These are phyloP conservation scores for Pezicula carpinea DNA, from an alignment of 2,329 filamentous ascomycete genomes.

Conservation along the genomic window DNA sequence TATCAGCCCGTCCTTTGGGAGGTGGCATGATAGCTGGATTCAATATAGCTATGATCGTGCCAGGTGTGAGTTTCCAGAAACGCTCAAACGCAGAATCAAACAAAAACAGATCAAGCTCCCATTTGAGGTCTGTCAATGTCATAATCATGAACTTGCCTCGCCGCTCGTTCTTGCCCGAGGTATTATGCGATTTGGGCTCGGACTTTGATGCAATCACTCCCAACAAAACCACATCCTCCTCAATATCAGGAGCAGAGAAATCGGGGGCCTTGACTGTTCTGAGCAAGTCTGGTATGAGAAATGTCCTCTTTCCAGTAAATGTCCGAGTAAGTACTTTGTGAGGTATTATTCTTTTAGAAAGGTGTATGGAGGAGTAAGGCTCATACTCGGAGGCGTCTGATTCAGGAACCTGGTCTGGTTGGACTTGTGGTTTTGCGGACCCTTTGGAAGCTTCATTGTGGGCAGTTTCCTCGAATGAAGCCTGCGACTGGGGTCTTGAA, in stretches of 20 bases:
- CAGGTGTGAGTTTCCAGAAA: constrained; percentile 89
- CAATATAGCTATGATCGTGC: constrained; percentile 87
- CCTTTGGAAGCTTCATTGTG: constrained; percentile 2
- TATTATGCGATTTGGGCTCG: constrained; percentile 59
- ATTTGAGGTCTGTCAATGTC: constrained; percentile 80
- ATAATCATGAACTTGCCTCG: constrained; percentile 89
- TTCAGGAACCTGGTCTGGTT: constrained; percentile 33
- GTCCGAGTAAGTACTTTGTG: constrained; percentile 76
- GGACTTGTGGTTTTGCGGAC: constrained; percentile 11
- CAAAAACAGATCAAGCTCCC: constrained; percentile 86
- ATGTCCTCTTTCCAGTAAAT: constrained; percentile 70
- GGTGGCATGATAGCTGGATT: constrained; percentile 92
- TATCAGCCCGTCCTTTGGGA: constrained; percentile 67
- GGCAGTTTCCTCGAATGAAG: constrained; percentile 6
- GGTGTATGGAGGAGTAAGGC: constrained; percentile 77
- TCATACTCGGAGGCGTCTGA: constrained; percentile 67
- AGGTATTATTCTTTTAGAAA: constrained; percentile 77
- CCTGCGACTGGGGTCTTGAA: constrained; percentile 16
- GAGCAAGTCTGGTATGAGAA: constrained; percentile 75
- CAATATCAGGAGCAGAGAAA: constrained; percentile 75
- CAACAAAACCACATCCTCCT: constrained; percentile 86
- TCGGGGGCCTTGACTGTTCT: constrained; percentile 76
- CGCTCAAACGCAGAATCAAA: constrained; percentile 87
- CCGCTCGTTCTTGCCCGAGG: constrained; percentile 40
- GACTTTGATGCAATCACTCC: constrained; percentile 88